A percentile compares a stretch with the other conserved stretches of the same genome.
Evolutionary conservation across 2,329 filamentous ascomycete species (phyloP).

Genomic region (Colletotrichum coccodes): DNA sequence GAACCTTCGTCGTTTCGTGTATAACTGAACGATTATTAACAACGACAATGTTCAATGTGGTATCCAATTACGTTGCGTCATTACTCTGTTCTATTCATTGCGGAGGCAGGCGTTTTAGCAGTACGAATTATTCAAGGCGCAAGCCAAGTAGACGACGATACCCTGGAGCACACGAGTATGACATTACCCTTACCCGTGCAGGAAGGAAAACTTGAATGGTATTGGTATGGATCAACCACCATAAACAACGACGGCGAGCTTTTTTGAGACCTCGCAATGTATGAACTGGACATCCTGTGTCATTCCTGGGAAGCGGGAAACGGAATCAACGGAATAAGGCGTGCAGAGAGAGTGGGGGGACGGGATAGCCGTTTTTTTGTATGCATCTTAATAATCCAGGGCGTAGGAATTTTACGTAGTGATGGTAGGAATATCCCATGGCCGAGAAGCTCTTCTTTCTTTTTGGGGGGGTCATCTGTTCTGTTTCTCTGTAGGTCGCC

Average conservation of each 20-base stretch:
- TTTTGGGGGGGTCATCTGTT: too few species aligned
- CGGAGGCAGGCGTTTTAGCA: background rate
- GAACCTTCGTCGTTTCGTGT: slow-evolving; percentile 61
- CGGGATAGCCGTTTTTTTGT: background rate
- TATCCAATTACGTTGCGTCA: slow-evolving; percentile 19
- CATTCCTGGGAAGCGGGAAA: background rate
- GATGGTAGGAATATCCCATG: background rate
- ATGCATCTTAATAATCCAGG: background rate
- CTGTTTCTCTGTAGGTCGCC: too few species aligned
- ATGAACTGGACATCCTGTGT: background rate
- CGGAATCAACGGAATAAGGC: background rate
- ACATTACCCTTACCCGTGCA: background rate
- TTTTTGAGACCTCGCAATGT: background rate
- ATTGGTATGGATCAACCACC: background rate
- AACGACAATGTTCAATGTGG: slow-evolving; percentile 10
- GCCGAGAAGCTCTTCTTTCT: background rate
- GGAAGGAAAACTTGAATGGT: background rate
- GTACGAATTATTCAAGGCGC: background rate
- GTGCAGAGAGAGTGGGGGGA: background rate
- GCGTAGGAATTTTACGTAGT: background rate
- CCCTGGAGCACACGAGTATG: background rate
- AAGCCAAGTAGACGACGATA: background rate
- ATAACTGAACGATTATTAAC: slow-evolving; percentile 36
- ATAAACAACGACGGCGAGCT: background rate
- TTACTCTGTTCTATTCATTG: slow-evolving; percentile 22